phyloP scores from a whole-genome alignment of 345 rosid species.

The Acer yangbiense region DNA sequence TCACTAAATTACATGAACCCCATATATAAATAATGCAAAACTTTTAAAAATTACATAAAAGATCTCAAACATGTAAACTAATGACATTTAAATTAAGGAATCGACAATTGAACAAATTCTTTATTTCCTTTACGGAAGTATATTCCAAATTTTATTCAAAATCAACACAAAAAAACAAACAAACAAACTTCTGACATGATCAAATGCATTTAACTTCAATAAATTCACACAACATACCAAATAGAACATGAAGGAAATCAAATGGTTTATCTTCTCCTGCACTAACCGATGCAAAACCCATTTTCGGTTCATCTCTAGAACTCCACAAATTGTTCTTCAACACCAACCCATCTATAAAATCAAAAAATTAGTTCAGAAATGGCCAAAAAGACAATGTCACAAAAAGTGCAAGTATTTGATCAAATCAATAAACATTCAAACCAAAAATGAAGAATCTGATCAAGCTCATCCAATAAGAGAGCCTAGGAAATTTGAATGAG shows the following conservation, averaged over 20 bases:
- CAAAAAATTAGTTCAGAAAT: background rate
- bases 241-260: slow-evolving; percentile 39
- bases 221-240: slow-evolving; percentile 29
- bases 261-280: slow-evolving; percentile 39
- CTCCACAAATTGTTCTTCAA: slow-evolving; percentile 21
- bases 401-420: no score
- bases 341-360: slow-evolving; percentile 25
- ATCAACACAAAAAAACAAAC: no score
- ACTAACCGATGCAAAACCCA: slow-evolving; percentile 9
- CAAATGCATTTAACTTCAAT: background rate
- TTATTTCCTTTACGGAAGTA: background rate
- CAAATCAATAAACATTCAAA: no score
- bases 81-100: background rate
- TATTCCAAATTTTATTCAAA: background rate
- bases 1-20: slow-evolving; percentile 10
- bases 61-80: background rate
- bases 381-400: no score
- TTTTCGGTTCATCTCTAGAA: slow-evolving; percentile 21
- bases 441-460: background rate
- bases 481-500: background rate
- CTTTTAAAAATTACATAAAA: background rate
- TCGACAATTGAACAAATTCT: background rate
- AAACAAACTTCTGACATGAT: background rate
- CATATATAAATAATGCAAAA: slow-evolving; percentile 7
- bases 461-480: background rate